A percentile compares a stretch with the other conserved stretches of the same genome.
These are phyloP conservation scores for Solanum microdontum DNA, from an alignment of 257 asterid species.

Conservation along the genomic window DNA sequence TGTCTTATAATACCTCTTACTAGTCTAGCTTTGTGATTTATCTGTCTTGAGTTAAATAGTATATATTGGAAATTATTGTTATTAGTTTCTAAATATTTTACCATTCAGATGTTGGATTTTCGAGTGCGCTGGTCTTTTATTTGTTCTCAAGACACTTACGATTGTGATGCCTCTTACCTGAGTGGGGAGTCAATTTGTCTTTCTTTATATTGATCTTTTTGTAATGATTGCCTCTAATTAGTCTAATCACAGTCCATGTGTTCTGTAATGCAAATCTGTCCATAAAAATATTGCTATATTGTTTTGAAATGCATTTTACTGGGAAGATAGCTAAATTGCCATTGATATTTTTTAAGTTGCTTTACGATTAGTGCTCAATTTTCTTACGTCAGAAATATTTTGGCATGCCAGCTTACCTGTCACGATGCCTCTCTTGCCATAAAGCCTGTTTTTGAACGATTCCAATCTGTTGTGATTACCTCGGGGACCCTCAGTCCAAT, in stretches of 20 bases:
- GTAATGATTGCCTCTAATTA: neutral
- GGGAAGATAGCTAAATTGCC: neutral
- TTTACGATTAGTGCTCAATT: neutral
- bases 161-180: neutral
- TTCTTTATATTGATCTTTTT: neutral
- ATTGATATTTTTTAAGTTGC: neutral
- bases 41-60: neutral
- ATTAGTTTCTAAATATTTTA: neutral
- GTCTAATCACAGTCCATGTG: neutral
- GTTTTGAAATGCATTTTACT: neutral
- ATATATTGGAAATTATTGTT: neutral
- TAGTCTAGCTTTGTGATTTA: neutral
- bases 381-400: neutral
- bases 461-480: conserved; percentile 92
- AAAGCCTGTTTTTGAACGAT: conserved; percentile 95
- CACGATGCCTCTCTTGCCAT: conserved; percentile 99
- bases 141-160: neutral
- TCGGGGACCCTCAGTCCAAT: conserved; percentile 98
- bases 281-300: neutral
- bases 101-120: no score
- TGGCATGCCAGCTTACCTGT: conserved; percentile 72
- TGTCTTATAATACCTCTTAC: neutral
- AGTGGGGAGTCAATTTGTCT: neutral
- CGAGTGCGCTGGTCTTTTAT: neutral
- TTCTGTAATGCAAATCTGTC: neutral